Evolutionary conservation across 176 grass and related monocot species (phyloP), one percentile per base, ranked within the genome.

Genomic region (Oryza glaberrima): DNA sequence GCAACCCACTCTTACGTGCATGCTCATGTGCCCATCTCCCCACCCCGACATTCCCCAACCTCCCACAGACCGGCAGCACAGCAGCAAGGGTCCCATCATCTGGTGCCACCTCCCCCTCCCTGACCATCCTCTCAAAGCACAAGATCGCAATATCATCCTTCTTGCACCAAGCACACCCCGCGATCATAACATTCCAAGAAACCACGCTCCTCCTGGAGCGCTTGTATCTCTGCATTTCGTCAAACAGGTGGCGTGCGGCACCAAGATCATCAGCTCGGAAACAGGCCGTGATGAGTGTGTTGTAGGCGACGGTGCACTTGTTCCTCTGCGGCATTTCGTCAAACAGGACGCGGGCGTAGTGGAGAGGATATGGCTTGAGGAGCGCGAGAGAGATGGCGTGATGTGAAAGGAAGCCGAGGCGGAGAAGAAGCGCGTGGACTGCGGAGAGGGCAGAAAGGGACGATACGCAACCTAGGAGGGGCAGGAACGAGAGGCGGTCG

Each of bases 131-230:
- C 48, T 83, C 58, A 17, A 91, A 94, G 66, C 43, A 82, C 48
- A 19, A 32, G 20, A 94, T 47, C 0, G 89, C 77, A 47, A 89
- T 79, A 23, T 77, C 81, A 1, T 89, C 81, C 75, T 26, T 34
- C 52, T 81, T 81, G 7, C 73, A 72, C 72, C 86, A 40, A 0
- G 84, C 65, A 8, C 82, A 85, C 12, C 92, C 92, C 0, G 72
- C 45, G 63, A 94, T 83, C 61, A 94, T 89, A 5, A 72, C 67
- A 22, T 94, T 94, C 92, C 89, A 94, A 23, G 89, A 87, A 43
- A 94, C 89, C 11, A 82, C 73, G 48, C 86, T 94, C 77, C 86
- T 78, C 79, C 82, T 77, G 35, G 85, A 83, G 9, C 70, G 81
- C 65, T 65, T 78, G 49, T 12, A 34, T 4, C 81, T 51, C 61